These are phyloP conservation scores for Pestalotiopsis sp. DNA, from an alignment of 2,329 filamentous ascomycete species.

Conservation along the genomic window DNA sequence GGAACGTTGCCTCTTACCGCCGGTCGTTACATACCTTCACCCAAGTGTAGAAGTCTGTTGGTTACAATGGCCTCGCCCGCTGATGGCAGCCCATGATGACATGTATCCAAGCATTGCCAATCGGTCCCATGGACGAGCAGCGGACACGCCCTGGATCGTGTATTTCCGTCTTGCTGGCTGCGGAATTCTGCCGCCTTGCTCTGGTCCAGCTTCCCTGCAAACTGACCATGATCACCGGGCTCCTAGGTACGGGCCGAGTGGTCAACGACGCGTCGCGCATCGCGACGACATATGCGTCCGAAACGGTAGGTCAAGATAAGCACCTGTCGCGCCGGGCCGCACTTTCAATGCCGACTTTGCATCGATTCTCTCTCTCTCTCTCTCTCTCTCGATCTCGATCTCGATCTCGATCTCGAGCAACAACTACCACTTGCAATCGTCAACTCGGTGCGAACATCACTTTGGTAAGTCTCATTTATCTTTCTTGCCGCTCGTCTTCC, in stretches of 20 bases:
- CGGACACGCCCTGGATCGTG: neutral
- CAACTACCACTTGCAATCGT: neutral
- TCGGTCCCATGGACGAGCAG: neutral
- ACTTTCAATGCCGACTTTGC: neutral
- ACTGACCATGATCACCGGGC: neutral
- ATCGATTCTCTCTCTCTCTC: neutral
- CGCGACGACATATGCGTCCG: neutral
- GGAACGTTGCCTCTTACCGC: constrained; percentile 73
- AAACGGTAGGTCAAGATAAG: neutral
- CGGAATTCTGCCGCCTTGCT: neutral
- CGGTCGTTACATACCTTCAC: constrained; percentile 64
- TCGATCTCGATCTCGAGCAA: too few relatives aligned
- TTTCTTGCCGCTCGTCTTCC: neutral
- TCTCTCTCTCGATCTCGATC: too few relatives aligned
- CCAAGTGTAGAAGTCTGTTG: neutral
- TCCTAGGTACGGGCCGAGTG: neutral
- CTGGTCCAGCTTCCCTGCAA: neutral
- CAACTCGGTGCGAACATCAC: neutral
- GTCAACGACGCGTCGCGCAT: neutral
- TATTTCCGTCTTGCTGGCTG: neutral
- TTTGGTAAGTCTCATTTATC: neutral
- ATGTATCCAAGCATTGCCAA: neutral
- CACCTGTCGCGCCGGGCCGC: neutral
- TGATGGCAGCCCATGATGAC: neutral
- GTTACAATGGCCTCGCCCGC: too few relatives aligned